Percentiles rank a stretch among this genome's conserved stretches.
Conservation (phyloP, 495 filamentous ascomycete genomes). For the Lindgomyces ingoldianus region DNA sequence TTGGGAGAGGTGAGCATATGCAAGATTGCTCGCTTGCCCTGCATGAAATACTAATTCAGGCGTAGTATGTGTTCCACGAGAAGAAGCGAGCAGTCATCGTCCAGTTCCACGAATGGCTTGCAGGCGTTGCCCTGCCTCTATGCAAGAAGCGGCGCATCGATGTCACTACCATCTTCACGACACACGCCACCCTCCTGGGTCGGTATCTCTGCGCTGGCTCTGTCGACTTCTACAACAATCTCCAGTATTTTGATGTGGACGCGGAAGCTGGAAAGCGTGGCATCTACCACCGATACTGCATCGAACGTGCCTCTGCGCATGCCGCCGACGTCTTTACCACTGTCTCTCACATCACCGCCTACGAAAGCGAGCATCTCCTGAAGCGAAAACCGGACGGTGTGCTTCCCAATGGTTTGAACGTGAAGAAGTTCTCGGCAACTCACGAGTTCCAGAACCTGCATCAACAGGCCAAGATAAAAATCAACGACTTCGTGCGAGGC, state of each 20-base stretch:
- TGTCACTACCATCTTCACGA: conserved; percentile 97
- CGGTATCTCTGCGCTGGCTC: conserved; percentile 96
- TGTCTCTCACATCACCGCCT: conserved; percentile 97
- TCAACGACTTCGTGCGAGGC: conserved; percentile 95
- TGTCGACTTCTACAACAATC: conserved; percentile 99
- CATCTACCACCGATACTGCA: conserved; percentile 98
- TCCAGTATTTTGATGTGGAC: conserved; percentile 95
- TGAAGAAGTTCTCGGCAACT: conserved; percentile 97
- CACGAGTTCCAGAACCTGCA: conserved; percentile 99
- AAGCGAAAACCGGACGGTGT: conserved; percentile 98
- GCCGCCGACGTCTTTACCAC: conserved; percentile 96
- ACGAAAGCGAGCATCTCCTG: conserved; percentile 94
- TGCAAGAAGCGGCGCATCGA: conserved; percentile 93
- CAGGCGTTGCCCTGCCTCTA: conserved; percentile 92
- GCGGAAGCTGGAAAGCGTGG: conserved; percentile 95
- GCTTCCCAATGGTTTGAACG: conserved; percentile 93
- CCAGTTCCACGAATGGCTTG: conserved; percentile 98
- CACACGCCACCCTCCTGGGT: conserved; percentile 91
- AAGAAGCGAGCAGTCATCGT: conserved; percentile 86
- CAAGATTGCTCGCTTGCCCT: no score
- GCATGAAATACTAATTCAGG: conserved; percentile 23
- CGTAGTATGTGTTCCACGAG: conserved; percentile 89
- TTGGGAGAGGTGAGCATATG: conserved; percentile 77
- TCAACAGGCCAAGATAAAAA: conserved; percentile 93
- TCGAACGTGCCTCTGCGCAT: conserved; percentile 90